Base-by-base conservation (phyloP, 768 basidiomycete genomes). In the Auriculariales sp. region DNA sequence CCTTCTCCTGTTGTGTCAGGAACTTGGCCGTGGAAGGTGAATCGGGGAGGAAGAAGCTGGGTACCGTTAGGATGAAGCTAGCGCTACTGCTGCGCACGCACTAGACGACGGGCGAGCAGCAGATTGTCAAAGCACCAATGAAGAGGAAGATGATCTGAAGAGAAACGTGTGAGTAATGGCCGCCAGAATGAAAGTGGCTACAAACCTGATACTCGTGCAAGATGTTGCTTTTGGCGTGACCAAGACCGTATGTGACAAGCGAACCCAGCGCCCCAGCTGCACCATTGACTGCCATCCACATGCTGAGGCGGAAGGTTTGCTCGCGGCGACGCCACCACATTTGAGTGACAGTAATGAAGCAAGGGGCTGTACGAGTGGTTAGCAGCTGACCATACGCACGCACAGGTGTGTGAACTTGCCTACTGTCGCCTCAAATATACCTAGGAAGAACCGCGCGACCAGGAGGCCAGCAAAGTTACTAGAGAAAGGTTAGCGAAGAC, bases 261-360 rank as follows among this genome's bases (percentile, higher is more conserved):
- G 71, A 71, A 4, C 72, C 72, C 32, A 71, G 64, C 56, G 70
- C 67, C 3, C 62, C 64, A 6, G 70, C 68, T 10, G 63, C 59
- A 10, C 69, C 69, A 53, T 73, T 72, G 53, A 65, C 63, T 12
- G 65, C 68, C 54, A 66, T 66, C 72, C 72, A 72, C 50, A 66
- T 58, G 2, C 68, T 60, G 24, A 68, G 56, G 1, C 70, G 63
- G 57, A 68, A 56, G 0, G 70, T 69, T 55, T 71, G 70, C 53
- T 72, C 71, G 11, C 70, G 64, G n/a, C 71, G 59, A 12, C 71
- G 64, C 71, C 71, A 72, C 71, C 71, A 74, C 69, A 70, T 71
- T 49, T 69, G 67, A 22, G 70, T 73, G 47, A 74, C 66, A 1
- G 71, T 67, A 48, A 75, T 70, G 59, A 74, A 74, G 46, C 66